These are phyloP conservation scores for Zostera marina DNA, from an alignment of 116 monocot species.

Conservation along the genomic window DNA sequence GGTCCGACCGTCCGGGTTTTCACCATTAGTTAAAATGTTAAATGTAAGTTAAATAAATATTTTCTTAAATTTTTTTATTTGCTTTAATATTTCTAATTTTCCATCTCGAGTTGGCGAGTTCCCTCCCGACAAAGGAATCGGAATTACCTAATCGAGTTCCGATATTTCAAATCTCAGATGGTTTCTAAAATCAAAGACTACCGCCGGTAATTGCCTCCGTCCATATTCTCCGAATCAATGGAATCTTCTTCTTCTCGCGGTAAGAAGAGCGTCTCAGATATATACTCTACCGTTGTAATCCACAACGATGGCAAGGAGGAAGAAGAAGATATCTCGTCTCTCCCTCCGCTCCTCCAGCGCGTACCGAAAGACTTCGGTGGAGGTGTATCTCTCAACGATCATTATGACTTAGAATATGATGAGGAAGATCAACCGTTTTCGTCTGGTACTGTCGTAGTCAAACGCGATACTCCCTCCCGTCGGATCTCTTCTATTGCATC, in stretches of 20 bases:
- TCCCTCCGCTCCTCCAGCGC: constrained; percentile 91
- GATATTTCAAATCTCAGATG: no score
- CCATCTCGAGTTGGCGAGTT: no score
- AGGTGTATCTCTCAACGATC: constrained; percentile 27
- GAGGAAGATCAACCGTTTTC: not conserved
- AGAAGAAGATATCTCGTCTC: constrained; percentile 46
- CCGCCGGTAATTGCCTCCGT: not conserved
- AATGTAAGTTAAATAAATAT: no score
- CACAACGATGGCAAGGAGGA: constrained; percentile 19
- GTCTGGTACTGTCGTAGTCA: constrained; percentile 60
- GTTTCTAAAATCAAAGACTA: not conserved
- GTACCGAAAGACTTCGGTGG: constrained; percentile 88
- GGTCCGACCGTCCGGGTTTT: no score
- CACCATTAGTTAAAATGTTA: no score
- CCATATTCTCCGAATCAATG: constrained; percentile 2
- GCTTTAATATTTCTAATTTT: no score
- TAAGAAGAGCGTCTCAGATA: constrained; percentile 19
- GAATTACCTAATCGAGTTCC: no score
- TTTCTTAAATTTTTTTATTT: no score
- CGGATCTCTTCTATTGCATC: constrained; percentile 1
- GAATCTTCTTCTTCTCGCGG: constrained; percentile 9
- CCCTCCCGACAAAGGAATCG: no score
- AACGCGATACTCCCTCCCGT: constrained; percentile 12
- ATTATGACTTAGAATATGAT: constrained; percentile 13
- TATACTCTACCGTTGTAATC: constrained; percentile 70